Base-by-base conservation (phyloP, 129 eudicot species). In the Lactuca saligna region DNA sequence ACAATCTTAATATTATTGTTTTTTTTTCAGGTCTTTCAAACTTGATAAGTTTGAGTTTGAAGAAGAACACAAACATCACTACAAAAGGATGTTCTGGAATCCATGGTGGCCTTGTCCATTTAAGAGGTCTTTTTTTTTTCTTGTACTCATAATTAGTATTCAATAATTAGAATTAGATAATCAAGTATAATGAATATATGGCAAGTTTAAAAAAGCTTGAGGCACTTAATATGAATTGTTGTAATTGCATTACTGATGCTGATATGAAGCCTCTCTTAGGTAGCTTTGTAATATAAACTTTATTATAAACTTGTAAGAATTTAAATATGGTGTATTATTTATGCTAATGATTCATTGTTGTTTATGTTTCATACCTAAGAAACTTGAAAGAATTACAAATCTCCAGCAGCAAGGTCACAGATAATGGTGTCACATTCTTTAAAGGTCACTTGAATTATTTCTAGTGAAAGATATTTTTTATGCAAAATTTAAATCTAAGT, bases 321-420 rank as follows among this genome's bases (percentile, higher is more conserved):
- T n/a, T n/a, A n/a, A n/a, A n/a, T n/a, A n/a, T n/a, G n/a, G n/a
- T n/a, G n/a, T n/a, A n/a, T n/a, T n/a, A n/a, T n/a, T n/a, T n/a
- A n/a, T n/a, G n/a, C n/a, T n/a, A n/a, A n/a, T n/a, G n/a, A n/a
- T n/a, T n/a, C n/a, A n/a, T n/a, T n/a, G n/a, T n/a, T n/a, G n/a
- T n/a, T n/a, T n/a, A n/a, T n/a, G n/a, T n/a, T n/a, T n/a, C n/a
- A n/a, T n/a, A n/a, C n/a, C n/a, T n/a, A n/a, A n/a, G n/a, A n/a
- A n/a, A n/a, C n/a, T n/a, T n/a, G n/a, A n/a, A n/a, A n/a, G n/a
- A n/a, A n/a, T n/a, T n/a, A n/a, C n/a, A n/a, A n/a, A n/a, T n/a
- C n/a, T n/a, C n/a, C 89, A 87, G 95, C 77, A 89, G 91, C 70
- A 83, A 82, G 76, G 91, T 93, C 76, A 86, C 98, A 12, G 95